Conservation (phyloP, 1,284 basidiomycete genomes). For the Cystobasidiaceae sp. region DNA sequence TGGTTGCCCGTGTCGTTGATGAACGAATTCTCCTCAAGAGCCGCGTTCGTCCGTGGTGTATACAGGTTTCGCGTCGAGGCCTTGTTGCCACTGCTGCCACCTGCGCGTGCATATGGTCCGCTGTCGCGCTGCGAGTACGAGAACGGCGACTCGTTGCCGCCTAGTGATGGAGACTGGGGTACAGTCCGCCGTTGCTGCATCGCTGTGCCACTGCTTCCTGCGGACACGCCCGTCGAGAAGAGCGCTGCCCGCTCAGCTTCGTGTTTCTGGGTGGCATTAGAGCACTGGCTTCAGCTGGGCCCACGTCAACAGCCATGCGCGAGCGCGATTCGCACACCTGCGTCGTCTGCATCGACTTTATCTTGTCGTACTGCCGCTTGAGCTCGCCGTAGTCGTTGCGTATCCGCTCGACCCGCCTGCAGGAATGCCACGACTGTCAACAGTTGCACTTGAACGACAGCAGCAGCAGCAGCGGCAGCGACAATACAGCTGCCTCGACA, state of each 20-base stretch:
- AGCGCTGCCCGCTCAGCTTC: constrained; percentile 42
- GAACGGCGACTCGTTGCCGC: constrained; percentile 16
- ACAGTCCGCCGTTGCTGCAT: constrained; percentile 15
- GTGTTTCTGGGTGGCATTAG: not conserved
- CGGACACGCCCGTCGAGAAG: constrained; percentile 34
- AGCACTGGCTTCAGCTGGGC: not conserved
- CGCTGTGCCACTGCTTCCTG: constrained; percentile 9
- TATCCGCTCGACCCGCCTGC: constrained; percentile 50
- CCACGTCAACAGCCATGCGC: too few relatives aligned
- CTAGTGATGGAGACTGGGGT: constrained; percentile 1
- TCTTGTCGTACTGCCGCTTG: constrained; percentile 49
- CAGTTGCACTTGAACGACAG: too few relatives aligned
- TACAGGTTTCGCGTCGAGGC: constrained; percentile 9
- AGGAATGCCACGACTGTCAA: too few relatives aligned
- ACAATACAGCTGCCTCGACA: too few relatives aligned
- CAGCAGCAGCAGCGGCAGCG: too few relatives aligned
- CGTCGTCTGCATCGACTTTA: constrained; percentile 47
- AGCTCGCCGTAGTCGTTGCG: constrained; percentile 50
- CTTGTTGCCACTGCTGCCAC: constrained; percentile 2
- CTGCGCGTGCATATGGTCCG: too few relatives aligned
- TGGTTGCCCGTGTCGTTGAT: constrained; percentile 70
- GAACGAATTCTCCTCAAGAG: constrained; percentile 78
- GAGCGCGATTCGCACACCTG: constrained; percentile 40
- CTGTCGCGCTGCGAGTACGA: constrained; percentile 19
- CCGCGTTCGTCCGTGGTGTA: constrained; percentile 52